Percentiles rank a stretch among this genome's conserved stretches.
These are phyloP conservation scores for Imleria badia DNA, from an alignment of 768 basidiomycete genomes.

Conservation along the genomic window DNA sequence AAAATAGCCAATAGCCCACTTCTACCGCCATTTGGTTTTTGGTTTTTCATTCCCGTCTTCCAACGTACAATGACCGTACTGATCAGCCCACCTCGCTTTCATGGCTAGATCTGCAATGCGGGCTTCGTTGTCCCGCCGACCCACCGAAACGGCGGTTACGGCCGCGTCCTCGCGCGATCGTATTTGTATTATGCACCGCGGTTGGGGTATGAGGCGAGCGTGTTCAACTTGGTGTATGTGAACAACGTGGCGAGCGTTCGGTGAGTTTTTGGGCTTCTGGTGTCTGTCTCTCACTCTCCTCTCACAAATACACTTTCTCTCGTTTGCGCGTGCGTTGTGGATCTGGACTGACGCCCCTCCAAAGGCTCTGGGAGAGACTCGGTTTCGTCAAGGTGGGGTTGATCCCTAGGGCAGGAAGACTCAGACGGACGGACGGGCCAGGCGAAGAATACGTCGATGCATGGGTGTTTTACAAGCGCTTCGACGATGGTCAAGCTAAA, in stretches of 20 bases:
- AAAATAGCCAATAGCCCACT: too few species aligned
- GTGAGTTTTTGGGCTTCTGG: conserved; percentile 31
- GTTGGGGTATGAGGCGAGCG: conserved; percentile 73
- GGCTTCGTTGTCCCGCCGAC: conserved; percentile 77
- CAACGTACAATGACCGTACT: neutral
- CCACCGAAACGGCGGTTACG: conserved; percentile 66
- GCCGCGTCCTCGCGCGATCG: conserved; percentile 68
- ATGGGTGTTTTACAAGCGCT: conserved; percentile 79
- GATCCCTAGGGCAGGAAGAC: conserved; percentile 73
- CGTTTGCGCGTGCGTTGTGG: too few species aligned
- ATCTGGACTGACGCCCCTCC: neutral
- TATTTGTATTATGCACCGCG: conserved; percentile 80
- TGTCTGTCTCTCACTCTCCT: too few species aligned
- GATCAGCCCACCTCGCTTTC: neutral
- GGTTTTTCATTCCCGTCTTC: neutral
- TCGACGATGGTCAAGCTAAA: conserved; percentile 37
- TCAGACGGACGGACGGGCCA: conserved; percentile 61
- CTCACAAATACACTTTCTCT: too few species aligned
- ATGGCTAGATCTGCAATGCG: conserved; percentile 75
- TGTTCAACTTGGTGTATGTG: conserved; percentile 91
- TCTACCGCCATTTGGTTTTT: too few species aligned
- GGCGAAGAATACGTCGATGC: conserved; percentile 92
- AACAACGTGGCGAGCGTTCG: conserved; percentile 76
- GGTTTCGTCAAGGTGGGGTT: conserved; percentile 77
- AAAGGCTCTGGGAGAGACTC: conserved; percentile 73